These are phyloP conservation scores for Pseudogymnoascus sp. DNA, from an alignment of 2,329 filamentous ascomycete species.

Conservation along the genomic window DNA sequence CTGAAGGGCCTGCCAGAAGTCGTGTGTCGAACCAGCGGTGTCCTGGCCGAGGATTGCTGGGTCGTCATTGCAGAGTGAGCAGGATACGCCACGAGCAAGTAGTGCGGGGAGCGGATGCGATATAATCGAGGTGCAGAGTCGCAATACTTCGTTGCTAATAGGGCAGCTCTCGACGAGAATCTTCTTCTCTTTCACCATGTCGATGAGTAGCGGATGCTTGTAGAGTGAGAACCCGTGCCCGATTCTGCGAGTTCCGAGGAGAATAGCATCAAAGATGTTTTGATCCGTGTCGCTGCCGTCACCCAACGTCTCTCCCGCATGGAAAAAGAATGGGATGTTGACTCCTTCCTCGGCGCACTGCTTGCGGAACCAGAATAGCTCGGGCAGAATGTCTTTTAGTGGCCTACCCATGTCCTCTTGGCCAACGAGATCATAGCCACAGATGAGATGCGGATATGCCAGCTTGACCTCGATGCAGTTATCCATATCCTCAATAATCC, in stretches of 20 bases:
- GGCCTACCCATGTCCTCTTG: conserved; percentile 75
- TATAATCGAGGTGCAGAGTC: conserved; percentile 68
- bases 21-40: conserved; percentile 73
- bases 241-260: conserved; percentile 80
- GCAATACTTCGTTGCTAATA: conserved; percentile 80
- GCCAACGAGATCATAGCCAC: conserved; percentile 84
- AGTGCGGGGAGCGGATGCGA: conserved; percentile 76
- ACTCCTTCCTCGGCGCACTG: conserved; percentile 69
- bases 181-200: conserved; percentile 80
- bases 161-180: conserved; percentile 88
- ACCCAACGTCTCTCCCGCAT: conserved; percentile 82
- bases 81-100: conserved; percentile 74
- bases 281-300: conserved; percentile 66
- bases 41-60: conserved; percentile 82
- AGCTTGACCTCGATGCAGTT: conserved; percentile 77
- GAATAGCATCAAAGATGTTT: conserved; percentile 82
- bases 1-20: conserved; percentile 90
- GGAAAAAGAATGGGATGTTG: conserved; percentile 90
- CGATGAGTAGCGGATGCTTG: conserved; percentile 83
- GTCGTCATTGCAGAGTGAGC: conserved; percentile 83
- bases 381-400: conserved; percentile 67
- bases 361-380: conserved; percentile 91
- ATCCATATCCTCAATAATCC: conserved; percentile 75
- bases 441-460: conserved; percentile 68
- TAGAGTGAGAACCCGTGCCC: conserved; percentile 83